phyloP scores from a whole-genome alignment of 345 rosid genomes.

The Eucalyptus urophylla region DNA sequence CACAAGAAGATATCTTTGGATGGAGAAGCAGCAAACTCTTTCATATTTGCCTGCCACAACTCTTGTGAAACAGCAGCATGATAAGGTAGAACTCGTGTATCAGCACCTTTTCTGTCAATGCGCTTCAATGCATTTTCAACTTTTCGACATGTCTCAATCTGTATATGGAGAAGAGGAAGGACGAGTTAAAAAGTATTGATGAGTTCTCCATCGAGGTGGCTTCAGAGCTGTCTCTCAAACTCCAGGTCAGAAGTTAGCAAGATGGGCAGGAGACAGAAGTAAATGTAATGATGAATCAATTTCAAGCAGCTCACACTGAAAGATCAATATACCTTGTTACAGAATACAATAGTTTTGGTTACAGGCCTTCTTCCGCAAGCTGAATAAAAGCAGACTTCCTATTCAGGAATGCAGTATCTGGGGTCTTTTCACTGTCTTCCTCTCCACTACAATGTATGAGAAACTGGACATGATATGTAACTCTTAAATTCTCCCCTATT shows the following conservation, averaged over 20 bases:
- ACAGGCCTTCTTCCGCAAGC: constrained; percentile 51
- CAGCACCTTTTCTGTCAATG: constrained; percentile 48
- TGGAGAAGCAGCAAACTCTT: no score
- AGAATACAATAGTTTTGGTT: constrained; percentile 64
- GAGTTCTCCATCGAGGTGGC: not conserved
- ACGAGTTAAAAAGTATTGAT: not conserved
- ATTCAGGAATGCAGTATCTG: constrained; percentile 64
- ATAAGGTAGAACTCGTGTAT: constrained; percentile 52
- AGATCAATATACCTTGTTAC: constrained; percentile 49
- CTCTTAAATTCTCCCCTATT: not conserved
- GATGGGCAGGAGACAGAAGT: accelerated
- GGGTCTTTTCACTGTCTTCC: constrained; percentile 34
- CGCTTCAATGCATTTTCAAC: constrained; percentile 77
- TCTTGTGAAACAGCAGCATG: constrained; percentile 47
- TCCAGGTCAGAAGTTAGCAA: not conserved
- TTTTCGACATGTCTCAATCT: constrained; percentile 95
- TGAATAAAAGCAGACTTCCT: constrained; percentile 70
- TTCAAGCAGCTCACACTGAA: not conserved
- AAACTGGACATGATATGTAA: constrained; percentile 20
- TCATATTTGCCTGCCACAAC: no score
- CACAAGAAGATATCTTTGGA: no score
- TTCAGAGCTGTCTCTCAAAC: not conserved
- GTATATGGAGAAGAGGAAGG: constrained; percentile 1
- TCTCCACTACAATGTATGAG: constrained; percentile 92
- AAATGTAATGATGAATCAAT: not conserved